Evolutionary conservation across 139 green algal species (phyloP).

Genomic region (Astrephomene gubernaculifera): DNA sequence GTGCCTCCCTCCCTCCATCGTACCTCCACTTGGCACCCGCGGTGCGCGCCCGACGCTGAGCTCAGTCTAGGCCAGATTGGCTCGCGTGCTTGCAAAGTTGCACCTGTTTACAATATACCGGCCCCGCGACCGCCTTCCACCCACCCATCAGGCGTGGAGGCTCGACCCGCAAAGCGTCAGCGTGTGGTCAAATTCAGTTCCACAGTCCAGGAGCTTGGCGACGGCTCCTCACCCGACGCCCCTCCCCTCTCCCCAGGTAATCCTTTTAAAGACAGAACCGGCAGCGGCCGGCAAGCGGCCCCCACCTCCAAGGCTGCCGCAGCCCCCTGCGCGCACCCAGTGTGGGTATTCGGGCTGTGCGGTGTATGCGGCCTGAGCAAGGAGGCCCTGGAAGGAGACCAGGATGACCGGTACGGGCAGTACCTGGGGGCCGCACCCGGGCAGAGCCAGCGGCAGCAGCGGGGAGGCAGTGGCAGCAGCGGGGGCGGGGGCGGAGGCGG

Average conservation of each 20-base stretch:
- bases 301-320: neutral
- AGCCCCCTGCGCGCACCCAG: constrained; percentile 17
- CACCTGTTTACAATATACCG: too few species aligned
- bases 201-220: neutral
- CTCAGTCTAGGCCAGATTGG: too few species aligned
- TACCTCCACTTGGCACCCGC: too few species aligned
- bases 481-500: constrained; percentile 12
- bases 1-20: too few species aligned
- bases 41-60: too few species aligned
- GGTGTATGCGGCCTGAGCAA: constrained; percentile 35
- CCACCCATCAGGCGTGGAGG: constrained; percentile 7
- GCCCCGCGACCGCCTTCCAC: too few species aligned
- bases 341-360: constrained; percentile 43
- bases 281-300: neutral
- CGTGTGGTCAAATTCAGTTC: neutral
- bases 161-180: neutral
- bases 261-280: neutral
- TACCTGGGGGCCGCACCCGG: neutral
- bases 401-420: constrained; percentile 2
- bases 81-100: too few species aligned
- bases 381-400: neutral
- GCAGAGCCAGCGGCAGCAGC: neutral
- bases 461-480: neutral
- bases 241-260: too few species aligned
- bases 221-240: too few species aligned